Percentiles rank a stretch among this genome's conserved stretches.
phyloP scores from a whole-genome alignment of 352 stramenopile species.

The Phytophthora pisi region DNA sequence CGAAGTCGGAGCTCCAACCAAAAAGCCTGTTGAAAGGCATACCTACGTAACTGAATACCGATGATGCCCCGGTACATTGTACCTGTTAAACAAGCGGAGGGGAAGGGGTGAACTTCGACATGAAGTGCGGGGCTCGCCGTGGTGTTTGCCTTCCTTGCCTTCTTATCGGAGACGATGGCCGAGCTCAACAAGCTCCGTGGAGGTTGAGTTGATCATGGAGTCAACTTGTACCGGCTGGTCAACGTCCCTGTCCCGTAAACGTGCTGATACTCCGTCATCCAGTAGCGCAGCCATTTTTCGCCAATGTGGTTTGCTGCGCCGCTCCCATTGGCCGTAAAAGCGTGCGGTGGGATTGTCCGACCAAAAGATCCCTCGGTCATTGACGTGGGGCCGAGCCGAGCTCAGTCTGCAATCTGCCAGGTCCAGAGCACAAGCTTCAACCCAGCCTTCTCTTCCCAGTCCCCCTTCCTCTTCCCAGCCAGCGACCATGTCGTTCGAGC shows the following conservation, averaged over 20 bases:
- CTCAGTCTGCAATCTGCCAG: constrained; percentile 43
- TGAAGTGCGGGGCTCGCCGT: neutral
- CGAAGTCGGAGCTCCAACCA: constrained; percentile 38
- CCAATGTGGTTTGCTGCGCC: neutral
- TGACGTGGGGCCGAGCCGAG: neutral
- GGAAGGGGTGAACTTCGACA: constrained; percentile 19
- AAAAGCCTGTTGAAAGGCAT: constrained; percentile 16
- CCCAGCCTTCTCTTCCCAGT: neutral
- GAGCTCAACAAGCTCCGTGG: neutral
- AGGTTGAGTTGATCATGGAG: neutral
- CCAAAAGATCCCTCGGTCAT: constrained; percentile 21
- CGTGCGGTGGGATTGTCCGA: constrained; percentile 36
- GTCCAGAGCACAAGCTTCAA: constrained; percentile 29
- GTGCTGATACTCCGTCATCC: neutral
- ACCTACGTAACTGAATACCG: neutral
- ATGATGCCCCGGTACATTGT: neutral
- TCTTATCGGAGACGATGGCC: neutral
- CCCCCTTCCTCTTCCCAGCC: neutral
- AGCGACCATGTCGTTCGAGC: constrained; percentile 70
- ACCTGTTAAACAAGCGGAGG: constrained; percentile 14
- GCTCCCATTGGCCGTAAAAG: constrained; percentile 31
- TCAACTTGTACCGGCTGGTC: constrained; percentile 17
- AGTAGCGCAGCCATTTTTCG: neutral
- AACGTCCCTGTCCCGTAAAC: constrained; percentile 5
- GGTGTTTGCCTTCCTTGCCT: neutral